Conservation (phyloP, 2,329 filamentous ascomycete species). For the Dryadomyces sulphureus region DNA sequence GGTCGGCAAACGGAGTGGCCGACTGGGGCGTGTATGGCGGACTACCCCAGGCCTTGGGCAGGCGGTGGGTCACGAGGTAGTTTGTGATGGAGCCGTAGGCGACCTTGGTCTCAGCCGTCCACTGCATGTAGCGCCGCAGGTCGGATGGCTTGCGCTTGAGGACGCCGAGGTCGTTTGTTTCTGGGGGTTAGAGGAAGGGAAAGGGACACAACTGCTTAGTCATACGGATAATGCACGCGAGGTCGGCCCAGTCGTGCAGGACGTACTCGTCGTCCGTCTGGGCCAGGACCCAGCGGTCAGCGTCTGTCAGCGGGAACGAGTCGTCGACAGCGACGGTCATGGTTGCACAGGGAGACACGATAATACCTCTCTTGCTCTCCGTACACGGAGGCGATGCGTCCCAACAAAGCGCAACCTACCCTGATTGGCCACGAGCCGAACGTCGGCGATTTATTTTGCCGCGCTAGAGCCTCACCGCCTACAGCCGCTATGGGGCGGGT, state of each 20-base stretch:
- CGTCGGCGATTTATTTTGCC: not conserved
- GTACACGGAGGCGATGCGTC: too few relatives aligned
- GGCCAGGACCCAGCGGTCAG: slow-evolving; percentile 42
- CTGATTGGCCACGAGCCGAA: not conserved
- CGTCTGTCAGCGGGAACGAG: slow-evolving; percentile 44
- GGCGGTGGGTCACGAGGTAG: slow-evolving; percentile 59
- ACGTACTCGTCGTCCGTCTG: slow-evolving; percentile 56
- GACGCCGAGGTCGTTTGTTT: slow-evolving; percentile 47
- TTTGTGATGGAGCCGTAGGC: slow-evolving; percentile 67
- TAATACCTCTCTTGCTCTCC: too few relatives aligned
- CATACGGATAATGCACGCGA: slow-evolving; percentile 52
- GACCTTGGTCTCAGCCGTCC: slow-evolving; percentile 53
- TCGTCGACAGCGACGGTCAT: slow-evolving; percentile 25
- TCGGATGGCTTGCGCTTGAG: slow-evolving; percentile 74
- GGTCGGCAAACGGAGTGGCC: slow-evolving; percentile 33
- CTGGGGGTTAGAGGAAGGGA: not conserved
- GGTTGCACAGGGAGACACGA: too few relatives aligned
- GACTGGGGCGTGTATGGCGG: slow-evolving; percentile 41
- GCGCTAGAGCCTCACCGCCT: not conserved
- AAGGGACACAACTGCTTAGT: not conserved
- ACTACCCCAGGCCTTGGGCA: slow-evolving; percentile 50
- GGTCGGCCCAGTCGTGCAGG: slow-evolving; percentile 58
- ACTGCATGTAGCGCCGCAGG: slow-evolving; percentile 64
- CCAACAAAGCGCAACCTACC: too few relatives aligned
- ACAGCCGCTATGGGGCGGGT: too few relatives aligned